Conservation (phyloP, 129 eudicot genomes). For the Tanacetum coccineum region DNA sequence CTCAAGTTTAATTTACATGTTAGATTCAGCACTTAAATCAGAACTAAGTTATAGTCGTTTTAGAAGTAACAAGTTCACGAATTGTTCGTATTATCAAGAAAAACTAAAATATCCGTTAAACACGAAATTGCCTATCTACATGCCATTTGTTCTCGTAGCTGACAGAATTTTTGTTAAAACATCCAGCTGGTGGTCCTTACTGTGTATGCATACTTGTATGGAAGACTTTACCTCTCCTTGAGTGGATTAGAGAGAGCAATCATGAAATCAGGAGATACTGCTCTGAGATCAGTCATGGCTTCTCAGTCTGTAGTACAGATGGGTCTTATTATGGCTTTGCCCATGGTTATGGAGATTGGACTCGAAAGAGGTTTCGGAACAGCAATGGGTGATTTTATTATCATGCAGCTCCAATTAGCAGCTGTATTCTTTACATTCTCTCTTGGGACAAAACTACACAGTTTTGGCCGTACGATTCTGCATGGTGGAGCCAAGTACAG, state of each 20-base stretch:
- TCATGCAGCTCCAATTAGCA: constrained; percentile 93
- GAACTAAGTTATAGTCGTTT: neutral
- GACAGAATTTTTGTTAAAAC: constrained; percentile 11
- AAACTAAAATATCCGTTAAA: neutral
- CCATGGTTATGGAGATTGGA: constrained; percentile 98
- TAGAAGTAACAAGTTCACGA: neutral
- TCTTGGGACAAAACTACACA: constrained; percentile 90
- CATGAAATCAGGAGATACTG: constrained; percentile 54
- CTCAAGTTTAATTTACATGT: neutral
- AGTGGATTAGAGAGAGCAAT: constrained; percentile 87
- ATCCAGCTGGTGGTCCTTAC: constrained; percentile 81
- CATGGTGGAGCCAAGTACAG: constrained; percentile 98
- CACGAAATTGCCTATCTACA: constrained; percentile 18
- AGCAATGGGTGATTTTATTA: constrained; percentile 71
- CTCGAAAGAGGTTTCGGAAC: constrained; percentile 90
- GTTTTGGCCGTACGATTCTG: constrained; percentile 81
- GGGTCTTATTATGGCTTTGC: constrained; percentile 84
- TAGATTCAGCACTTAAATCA: neutral
- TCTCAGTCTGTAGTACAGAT: constrained; percentile 86
- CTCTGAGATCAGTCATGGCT: constrained; percentile 79
- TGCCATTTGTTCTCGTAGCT: constrained; percentile 15
- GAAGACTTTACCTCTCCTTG: constrained; percentile 70
- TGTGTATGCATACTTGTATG: constrained; percentile 83
- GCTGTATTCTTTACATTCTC: constrained; percentile 95
- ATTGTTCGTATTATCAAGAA: neutral